Evolutionary conservation across 176 grass and related monocot genomes (phyloP).

Genomic region (Carex cristatella): DNA sequence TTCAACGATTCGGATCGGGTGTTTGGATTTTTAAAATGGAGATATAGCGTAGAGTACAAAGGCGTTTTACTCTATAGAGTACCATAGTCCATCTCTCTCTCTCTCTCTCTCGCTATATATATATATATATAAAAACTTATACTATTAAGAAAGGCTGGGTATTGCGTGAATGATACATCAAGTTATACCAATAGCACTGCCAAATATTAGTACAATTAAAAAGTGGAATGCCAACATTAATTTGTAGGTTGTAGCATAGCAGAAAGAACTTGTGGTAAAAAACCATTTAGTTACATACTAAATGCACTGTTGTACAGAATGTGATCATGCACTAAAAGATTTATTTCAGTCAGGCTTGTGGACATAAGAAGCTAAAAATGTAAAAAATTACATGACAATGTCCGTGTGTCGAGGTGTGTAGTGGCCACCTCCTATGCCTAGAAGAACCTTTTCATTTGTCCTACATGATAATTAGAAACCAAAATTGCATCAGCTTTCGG

Average conservation of each 20-base stretch:
- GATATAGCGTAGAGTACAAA: too few relatives aligned
- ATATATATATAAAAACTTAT: neutral
- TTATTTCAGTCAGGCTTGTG: neutral
- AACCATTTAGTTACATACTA: neutral
- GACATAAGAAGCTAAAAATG: neutral
- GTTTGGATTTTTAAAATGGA: too few relatives aligned
- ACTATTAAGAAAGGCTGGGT: neutral
- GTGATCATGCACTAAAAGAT: neutral
- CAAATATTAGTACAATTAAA: neutral
- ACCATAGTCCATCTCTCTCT: too few relatives aligned
- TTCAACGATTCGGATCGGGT: too few relatives aligned
- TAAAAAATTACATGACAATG: slow-evolving; percentile 55
- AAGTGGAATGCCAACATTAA: neutral
- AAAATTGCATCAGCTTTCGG: neutral
- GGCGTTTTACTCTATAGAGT: too few relatives aligned
- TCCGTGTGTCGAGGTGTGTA: slow-evolving; percentile 89
- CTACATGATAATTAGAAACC: slow-evolving; percentile 34
- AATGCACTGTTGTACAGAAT: neutral
- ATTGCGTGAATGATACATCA: neutral
- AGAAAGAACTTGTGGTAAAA: neutral
- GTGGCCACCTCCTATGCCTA: slow-evolving; percentile 92
- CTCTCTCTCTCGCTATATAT: too few relatives aligned
- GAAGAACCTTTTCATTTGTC: slow-evolving; percentile 57
- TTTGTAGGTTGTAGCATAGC: neutral
- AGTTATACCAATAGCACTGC: neutral